phyloP scores from a whole-genome alignment of 257 asterid species.

The Solanum clarkiae region DNA sequence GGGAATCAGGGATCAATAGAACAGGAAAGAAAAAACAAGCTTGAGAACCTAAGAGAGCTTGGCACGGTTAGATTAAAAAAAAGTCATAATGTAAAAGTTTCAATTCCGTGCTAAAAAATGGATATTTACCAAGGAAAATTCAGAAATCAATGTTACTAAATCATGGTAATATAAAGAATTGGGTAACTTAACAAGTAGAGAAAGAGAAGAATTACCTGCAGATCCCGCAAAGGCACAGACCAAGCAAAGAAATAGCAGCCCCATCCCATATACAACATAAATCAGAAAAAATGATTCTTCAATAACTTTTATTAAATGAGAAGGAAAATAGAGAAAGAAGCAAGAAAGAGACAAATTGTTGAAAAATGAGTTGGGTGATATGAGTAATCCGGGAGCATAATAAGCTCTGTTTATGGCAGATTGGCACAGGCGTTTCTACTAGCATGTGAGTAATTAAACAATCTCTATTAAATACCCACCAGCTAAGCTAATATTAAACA shows the following conservation, averaged over 20 bases:
- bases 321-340: slow-evolving; percentile 59
- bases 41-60: neutral
- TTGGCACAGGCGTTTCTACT: slow-evolving; percentile 39
- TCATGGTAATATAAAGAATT: neutral
- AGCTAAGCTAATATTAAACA: neutral
- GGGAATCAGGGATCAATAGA: neutral
- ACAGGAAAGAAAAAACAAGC: neutral
- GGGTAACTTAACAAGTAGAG: neutral
- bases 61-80: neutral
- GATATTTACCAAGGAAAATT: neutral
- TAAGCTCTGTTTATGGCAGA: neutral
- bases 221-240: slow-evolving; percentile 44
- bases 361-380: slow-evolving; percentile 13
- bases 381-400: neutral
- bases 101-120: neutral
- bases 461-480: slow-evolving; percentile 13
- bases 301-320: neutral
- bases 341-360: slow-evolving; percentile 21
- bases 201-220: slow-evolving; percentile 41
- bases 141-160: neutral
- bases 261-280: slow-evolving; percentile 40
- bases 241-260: slow-evolving; percentile 34
- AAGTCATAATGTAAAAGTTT: neutral
- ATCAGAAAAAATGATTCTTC: neutral
- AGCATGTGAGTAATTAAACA: slow-evolving; percentile 46